Evolutionary conservation across 2,329 filamentous ascomycete species (phyloP), one percentile per base, ranked within the genome.

Genomic region (Clarireedia homoeocarpa): DNA sequence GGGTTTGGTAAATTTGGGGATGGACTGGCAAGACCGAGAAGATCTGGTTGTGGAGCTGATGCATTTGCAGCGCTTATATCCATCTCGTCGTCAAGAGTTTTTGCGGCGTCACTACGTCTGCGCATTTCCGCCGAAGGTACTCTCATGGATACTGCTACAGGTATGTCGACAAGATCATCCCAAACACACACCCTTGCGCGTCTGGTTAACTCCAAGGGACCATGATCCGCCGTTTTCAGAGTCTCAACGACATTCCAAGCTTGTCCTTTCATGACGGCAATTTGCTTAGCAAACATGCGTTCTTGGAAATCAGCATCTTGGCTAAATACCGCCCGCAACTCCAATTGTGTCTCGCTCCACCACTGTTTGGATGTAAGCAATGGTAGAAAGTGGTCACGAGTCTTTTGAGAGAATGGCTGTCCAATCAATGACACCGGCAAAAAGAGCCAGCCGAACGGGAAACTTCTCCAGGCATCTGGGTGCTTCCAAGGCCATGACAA

Each of bases 181-280:
- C 94, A 99, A 12, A 99, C 92, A 66, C 91, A 96, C 17, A 99
- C 92, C 65, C 92, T 85, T 49, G 90, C 87, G 63, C 94, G 81
- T 61, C 94, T 82, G 4, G 94, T 97, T 53, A 99, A 81, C 72
- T 97, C 94, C 17, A 99, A 76, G 0, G 94, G 94, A 0, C 94
- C 94, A 68, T 97, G 92, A 67, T 97, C 94, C 0, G 83, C 78
- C 17, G 88, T 88, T 71, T 99, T 99, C 59, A 99, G 79, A 0
- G 94, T 96, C 74, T 99, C 94, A 4, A 99, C 94, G 0, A 99
- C 94, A 69, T 99, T 99, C 91, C 94, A 99, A 0, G 94, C 94
- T 70, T 99, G 94, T 10, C 94, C 94, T 73, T 99, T 99, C 90
- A 99, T 96, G 58, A 99, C 94, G 1, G 94, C 92, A 59, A 99